Percentiles rank a stretch among this genome's conserved stretches.
Conservation (phyloP, 192 early-diverging fungal species). For the Piromyces finnis region DNA sequence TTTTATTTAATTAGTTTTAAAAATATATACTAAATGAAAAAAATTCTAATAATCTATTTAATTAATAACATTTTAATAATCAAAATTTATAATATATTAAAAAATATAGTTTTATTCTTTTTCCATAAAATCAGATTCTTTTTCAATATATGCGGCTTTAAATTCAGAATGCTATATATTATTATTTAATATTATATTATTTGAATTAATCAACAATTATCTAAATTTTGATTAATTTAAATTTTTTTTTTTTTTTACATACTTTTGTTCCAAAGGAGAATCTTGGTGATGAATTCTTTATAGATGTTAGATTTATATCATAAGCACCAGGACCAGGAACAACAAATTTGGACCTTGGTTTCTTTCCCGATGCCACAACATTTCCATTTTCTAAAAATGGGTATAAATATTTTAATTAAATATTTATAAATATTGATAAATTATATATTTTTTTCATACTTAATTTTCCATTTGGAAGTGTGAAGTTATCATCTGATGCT, state of each 20-base stretch:
- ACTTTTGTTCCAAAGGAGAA: neutral
- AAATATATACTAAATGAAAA: too few species aligned
- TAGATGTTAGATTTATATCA: neutral
- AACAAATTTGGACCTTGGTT: neutral
- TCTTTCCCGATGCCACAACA: neutral
- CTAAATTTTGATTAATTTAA: too few species aligned
- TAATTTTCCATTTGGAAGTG: neutral
- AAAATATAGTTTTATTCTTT: neutral
- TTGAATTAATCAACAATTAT: too few species aligned
- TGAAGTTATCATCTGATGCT: neutral
- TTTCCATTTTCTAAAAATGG: neutral
- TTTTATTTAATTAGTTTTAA: too few species aligned
- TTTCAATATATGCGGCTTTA: neutral
- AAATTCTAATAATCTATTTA: too few species aligned
- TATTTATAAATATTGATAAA: too few species aligned
- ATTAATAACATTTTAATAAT: too few species aligned
- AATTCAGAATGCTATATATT: neutral
- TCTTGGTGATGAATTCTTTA: neutral
- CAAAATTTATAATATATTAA: too few species aligned
- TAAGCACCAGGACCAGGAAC: neutral
- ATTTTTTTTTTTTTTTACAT: too few species aligned
- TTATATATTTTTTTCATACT: neutral
- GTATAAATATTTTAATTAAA: too few species aligned
- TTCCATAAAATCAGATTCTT: neutral
- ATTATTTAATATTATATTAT: too few species aligned